These are phyloP conservation scores for Oryza punctata DNA, from an alignment of 176 grass and related monocot species.

Conservation along the genomic window DNA sequence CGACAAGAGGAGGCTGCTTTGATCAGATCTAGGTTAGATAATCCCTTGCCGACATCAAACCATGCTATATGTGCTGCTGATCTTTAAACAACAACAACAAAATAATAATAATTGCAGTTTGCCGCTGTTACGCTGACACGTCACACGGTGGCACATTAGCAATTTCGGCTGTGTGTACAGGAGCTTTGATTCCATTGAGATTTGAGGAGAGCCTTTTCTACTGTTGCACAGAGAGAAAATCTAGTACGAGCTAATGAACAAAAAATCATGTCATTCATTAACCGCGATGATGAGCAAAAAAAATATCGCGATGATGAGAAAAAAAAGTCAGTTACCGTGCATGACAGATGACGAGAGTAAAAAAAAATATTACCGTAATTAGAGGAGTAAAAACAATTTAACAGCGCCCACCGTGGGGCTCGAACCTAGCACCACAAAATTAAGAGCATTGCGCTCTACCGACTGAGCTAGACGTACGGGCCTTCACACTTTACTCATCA, in stretches of 20 bases:
- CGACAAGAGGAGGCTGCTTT: neutral
- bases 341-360: no score
- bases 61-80: neutral
- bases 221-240: no score
- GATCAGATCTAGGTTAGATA: neutral
- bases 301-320: neutral
- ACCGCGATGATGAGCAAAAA: neutral
- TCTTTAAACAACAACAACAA: no score
- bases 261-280: no score
- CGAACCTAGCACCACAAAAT: constrained; percentile 65
- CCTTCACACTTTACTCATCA: no score
- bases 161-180: neutral
- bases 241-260: no score
- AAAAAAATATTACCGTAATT: neutral
- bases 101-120: neutral
- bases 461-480: constrained; percentile 53
- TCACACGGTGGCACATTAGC: neutral
- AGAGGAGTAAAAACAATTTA: neutral
- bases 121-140: neutral
- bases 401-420: constrained; percentile 63
- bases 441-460: constrained; percentile 50
- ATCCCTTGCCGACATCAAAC: neutral
- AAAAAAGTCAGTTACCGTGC: no score
- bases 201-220: neutral
- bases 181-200: no score